phyloP scores from a whole-genome alignment of 768 basidiomycete species.

The Sarcomyxa edulis region DNA sequence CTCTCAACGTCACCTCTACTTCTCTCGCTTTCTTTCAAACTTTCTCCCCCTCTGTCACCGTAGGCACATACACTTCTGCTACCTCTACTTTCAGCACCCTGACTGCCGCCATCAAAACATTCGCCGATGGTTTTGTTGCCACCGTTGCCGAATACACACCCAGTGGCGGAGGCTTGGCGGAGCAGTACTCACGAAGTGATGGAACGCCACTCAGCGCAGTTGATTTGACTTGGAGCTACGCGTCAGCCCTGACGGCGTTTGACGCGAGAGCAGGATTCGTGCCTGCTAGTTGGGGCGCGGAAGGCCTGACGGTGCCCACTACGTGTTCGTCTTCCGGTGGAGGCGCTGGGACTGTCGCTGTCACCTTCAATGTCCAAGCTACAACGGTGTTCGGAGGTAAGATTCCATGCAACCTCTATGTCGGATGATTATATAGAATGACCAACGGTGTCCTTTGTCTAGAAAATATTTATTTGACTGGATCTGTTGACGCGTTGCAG shows the following conservation, averaged over 20 bases:
- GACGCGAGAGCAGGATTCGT: slow-evolving; percentile 43
- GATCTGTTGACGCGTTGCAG: slow-evolving; percentile 47
- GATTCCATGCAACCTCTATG: too few relatives aligned
- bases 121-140: slow-evolving; percentile 63
- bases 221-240: slow-evolving; percentile 77
- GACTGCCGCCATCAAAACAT: slow-evolving; percentile 40
- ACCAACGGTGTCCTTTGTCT: neutral
- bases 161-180: slow-evolving; percentile 49
- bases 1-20: slow-evolving; percentile 45
- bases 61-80: slow-evolving; percentile 46
- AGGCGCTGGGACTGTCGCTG: slow-evolving; percentile 32
- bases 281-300: slow-evolving; percentile 62
- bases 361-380: slow-evolving; percentile 63
- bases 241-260: slow-evolving; percentile 57
- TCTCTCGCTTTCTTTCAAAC: slow-evolving; percentile 71
- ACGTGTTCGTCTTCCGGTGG: slow-evolving; percentile 35
- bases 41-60: slow-evolving; percentile 40
- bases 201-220: slow-evolving; percentile 54
- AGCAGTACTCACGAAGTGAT: slow-evolving; percentile 49
- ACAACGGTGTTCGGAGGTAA: slow-evolving; percentile 56
- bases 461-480: slow-evolving; percentile 71
- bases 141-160: slow-evolving; percentile 61
- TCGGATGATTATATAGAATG: too few relatives aligned
- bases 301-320: slow-evolving; percentile 42
- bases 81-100: slow-evolving; percentile 45